Conservation (phyloP, 805 yeast genomes). For the Diddensiella santjacobensis region DNA sequence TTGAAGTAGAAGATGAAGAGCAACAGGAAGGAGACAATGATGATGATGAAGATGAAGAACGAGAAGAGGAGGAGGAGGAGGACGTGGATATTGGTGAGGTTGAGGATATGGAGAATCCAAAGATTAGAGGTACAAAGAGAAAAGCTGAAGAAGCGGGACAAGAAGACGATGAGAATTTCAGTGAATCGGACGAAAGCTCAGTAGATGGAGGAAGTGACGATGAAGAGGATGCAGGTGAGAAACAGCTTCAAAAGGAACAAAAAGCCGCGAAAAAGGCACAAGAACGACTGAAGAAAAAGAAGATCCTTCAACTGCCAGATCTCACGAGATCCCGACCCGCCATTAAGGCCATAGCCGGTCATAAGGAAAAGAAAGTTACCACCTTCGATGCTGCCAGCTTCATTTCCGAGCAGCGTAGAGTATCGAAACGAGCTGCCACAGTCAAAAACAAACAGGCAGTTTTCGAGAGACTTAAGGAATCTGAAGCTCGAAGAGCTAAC, state of each 20-base stretch:
- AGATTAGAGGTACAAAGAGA: constrained; percentile 11
- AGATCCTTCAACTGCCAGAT: constrained; percentile 34
- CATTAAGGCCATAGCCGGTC: constrained; percentile 28
- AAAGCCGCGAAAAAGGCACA: constrained; percentile 30
- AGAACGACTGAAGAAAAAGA: constrained; percentile 30
- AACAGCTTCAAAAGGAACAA: constrained; percentile 48
- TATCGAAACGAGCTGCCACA: constrained; percentile 74
- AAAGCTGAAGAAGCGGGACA: constrained; percentile 11
- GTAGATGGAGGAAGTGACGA: constrained; percentile 47
- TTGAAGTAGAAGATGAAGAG: constrained; percentile 27
- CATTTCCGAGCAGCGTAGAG: constrained; percentile 53
- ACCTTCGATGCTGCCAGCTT: constrained; percentile 37
- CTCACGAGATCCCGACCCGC: constrained; percentile 31
- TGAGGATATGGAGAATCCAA: constrained; percentile 5
- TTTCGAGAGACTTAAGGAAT: constrained; percentile 63
- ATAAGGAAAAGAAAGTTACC: constrained; percentile 34
- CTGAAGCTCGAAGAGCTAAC: constrained; percentile 53
- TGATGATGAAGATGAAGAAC: constrained; percentile 25
- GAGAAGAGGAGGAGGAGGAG: constrained; percentile 23
- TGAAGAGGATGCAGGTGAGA: constrained; percentile 67
- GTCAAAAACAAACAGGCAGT: constrained; percentile 73
- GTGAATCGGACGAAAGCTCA: constrained; percentile 44
- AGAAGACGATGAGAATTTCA: constrained; percentile 46
- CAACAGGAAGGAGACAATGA: constrained; percentile 25
- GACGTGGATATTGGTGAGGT: constrained; percentile 13